Conservation (phyloP, 2,329 filamentous ascomycete genomes). For the Trichoderma endophyticum region DNA sequence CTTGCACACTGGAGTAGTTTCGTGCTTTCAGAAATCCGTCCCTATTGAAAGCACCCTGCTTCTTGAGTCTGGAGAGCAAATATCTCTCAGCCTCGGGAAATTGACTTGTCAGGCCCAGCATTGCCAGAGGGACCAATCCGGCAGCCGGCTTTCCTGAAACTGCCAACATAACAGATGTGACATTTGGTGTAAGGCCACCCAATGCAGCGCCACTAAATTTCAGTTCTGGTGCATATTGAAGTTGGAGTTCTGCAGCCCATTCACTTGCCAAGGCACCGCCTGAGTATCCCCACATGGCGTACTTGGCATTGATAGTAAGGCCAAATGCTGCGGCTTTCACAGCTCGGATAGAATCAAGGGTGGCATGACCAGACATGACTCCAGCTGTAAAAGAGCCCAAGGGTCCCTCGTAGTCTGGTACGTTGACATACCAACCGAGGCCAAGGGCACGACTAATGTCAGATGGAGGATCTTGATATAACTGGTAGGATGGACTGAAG, state of each 20-base stretch:
- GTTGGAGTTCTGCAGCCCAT: constrained; percentile 20
- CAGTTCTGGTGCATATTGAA: constrained; percentile 26
- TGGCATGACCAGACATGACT: constrained; percentile 38
- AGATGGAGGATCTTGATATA: no score
- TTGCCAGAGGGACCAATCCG: constrained; percentile 22
- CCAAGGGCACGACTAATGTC: constrained; percentile 28
- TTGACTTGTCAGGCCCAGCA: no score
- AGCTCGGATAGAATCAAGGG: constrained; percentile 40
- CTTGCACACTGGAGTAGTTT: no score
- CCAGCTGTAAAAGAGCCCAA: constrained; percentile 41
- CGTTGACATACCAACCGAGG: constrained; percentile 45
- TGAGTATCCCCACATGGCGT: constrained; percentile 40
- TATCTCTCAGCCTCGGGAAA: no score
- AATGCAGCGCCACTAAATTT: constrained; percentile 24
- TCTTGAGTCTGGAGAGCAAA: no score
- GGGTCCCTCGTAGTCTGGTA: constrained; percentile 47
- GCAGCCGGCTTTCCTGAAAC: background rate
- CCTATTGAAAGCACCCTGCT: no score
- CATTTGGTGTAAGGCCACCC: constrained; percentile 22
- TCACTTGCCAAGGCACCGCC: constrained; percentile 20
- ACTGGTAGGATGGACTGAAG: no score
- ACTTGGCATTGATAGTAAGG: constrained; percentile 31
- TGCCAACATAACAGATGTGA: constrained; percentile 16
- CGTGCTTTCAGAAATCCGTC: no score
- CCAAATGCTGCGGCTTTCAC: constrained; percentile 28